Evolutionary conservation across 1,284 basidiomycete species (phyloP).

Genomic region (Leccinum angustisporum): DNA sequence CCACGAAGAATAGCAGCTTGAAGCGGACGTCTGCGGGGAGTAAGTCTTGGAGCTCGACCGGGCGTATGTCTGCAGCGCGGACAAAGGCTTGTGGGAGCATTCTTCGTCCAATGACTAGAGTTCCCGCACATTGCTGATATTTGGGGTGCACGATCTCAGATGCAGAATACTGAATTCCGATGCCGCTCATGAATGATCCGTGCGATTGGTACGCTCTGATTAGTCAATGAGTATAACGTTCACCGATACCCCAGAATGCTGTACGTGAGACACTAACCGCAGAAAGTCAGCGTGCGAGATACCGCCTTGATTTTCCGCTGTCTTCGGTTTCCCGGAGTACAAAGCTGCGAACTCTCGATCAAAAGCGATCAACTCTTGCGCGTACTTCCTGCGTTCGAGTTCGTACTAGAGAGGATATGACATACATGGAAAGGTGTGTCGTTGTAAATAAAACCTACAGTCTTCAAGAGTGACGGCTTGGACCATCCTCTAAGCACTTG

Average conservation of each 20-base stretch:
- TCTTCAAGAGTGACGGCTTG: conserved; percentile 62
- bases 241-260: neutral
- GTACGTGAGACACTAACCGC: conserved; percentile 37
- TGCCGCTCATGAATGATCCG: neutral
- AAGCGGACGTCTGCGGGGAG: neutral
- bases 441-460: conserved; percentile 43
- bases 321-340: conserved; percentile 75
- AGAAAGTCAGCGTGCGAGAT: conserved; percentile 66
- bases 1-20: conserved; percentile 1
- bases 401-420: conserved; percentile 46
- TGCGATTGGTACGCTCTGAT: neutral
- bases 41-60: neutral
- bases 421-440: neutral
- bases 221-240: neutral
- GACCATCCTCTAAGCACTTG: conserved; percentile 25
- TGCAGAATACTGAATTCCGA: neutral
- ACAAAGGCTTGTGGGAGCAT: conserved; percentile 1
- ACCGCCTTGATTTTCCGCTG: conserved; percentile 54
- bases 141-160: neutral
- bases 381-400: conserved; percentile 68
- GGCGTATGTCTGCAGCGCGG: neutral
- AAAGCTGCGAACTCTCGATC: conserved; percentile 75
- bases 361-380: conserved; percentile 76
- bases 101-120: neutral
- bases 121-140: neutral